Conservation (phyloP, 305 asterid species). For the Rubia balearica region DNA sequence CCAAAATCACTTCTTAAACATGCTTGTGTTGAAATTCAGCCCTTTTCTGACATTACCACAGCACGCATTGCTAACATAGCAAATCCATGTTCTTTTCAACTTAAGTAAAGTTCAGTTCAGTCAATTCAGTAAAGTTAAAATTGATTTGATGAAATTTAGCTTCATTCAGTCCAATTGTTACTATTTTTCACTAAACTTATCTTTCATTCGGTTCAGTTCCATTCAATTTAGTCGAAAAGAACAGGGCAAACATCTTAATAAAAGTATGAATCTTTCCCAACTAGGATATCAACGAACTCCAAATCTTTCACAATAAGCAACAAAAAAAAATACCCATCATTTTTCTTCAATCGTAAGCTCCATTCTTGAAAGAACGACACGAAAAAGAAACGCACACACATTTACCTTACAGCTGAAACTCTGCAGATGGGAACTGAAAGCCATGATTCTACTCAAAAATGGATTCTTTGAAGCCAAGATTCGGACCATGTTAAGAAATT, state of each 20-base stretch:
- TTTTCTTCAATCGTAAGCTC: neutral
- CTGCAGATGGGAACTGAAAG: slow-evolving; percentile 41
- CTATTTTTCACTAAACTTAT: neutral
- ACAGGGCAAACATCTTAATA: neutral
- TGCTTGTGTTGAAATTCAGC: neutral
- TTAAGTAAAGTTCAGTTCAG: neutral
- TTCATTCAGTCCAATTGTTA: neutral
- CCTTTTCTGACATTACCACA: slow-evolving; percentile 1
- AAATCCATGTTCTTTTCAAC: neutral
- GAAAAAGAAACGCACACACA: no score
- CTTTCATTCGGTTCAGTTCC: neutral
- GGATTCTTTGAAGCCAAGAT: slow-evolving; percentile 33
- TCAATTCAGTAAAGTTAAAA: neutral
- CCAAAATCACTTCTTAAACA: neutral
- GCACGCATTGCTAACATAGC: neutral
- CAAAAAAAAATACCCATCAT: neutral
- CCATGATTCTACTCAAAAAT: slow-evolving; percentile 34
- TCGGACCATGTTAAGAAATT: slow-evolving; percentile 28
- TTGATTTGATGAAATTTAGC: neutral
- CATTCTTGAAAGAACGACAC: neutral
- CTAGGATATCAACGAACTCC: neutral
- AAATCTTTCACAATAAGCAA: neutral
- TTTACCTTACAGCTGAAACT: slow-evolving; percentile 39
- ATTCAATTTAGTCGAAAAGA: neutral
- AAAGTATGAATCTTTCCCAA: slow-evolving; percentile 9